A percentile compares a stretch with the other conserved stretches of the same genome.
These are phyloP conservation scores for Boletus austroedulis DNA, from an alignment of 1,284 basidiomycete species.

Conservation along the genomic window DNA sequence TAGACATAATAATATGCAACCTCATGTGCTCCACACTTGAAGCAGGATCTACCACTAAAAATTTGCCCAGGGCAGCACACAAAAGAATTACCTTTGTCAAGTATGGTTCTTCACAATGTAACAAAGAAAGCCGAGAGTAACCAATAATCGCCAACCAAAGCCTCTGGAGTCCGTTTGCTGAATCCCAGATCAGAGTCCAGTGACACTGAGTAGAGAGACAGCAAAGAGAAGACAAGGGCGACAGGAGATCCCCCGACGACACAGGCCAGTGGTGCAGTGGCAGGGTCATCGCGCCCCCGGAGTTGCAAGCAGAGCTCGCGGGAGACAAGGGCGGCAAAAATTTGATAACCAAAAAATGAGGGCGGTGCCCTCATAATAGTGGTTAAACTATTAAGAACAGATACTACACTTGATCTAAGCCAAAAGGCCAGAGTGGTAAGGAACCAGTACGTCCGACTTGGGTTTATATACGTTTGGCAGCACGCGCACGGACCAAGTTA, in stretches of 20 bases:
- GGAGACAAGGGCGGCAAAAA: constrained; percentile 33
- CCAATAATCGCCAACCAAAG: neutral
- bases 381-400: constrained; percentile 35
- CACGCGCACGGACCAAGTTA: constrained; percentile 19
- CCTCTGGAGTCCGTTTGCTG: constrained; percentile 6
- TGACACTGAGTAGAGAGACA: neutral
- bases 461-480: constrained; percentile 12
- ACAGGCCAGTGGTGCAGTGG: constrained; percentile 33
- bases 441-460: constrained; percentile 12
- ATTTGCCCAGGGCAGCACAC: no score
- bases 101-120: no score
- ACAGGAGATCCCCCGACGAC: constrained; percentile 33
- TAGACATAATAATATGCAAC: no score
- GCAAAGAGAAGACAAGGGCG: constrained; percentile 22
- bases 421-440: constrained; percentile 88
- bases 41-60: no score
- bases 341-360: constrained; percentile 37
- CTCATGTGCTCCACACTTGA: no score
- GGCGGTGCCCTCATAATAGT: constrained; percentile 38
- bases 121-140: no score
- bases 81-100: no score
- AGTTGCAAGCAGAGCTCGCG: constrained; percentile 39
- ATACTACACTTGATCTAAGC: constrained; percentile 95
- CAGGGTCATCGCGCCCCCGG: constrained; percentile 34
- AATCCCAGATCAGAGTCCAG: neutral